Evolutionary conservation across 1,284 basidiomycete genomes (phyloP), one percentile per base, ranked within the genome.

Genomic region (Cutaneotrichosporon sp.): DNA sequence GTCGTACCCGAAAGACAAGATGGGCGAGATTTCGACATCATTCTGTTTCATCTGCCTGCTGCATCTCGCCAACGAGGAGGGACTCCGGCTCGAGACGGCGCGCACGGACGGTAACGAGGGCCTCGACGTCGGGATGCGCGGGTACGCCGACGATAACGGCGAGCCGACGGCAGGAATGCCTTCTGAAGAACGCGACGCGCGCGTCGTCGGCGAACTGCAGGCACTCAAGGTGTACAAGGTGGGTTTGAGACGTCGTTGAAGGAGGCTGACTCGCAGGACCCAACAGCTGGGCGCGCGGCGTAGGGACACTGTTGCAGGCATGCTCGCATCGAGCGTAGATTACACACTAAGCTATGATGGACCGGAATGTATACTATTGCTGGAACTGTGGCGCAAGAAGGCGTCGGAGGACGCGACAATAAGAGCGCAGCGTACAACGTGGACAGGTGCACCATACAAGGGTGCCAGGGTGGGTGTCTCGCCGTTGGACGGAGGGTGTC

Each of bases 31-130:
- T 73, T 96, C 91, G 71, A 98, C 96, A 9, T 96, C 90, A 58
- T 98, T 97, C 83, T 98, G 94, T 75, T 99, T 98, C 79, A 99
- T 98, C 72, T 98, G 94, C 69, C 77, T 98, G 34, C 77, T 96
- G 33, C 92, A 97, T 77, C 79, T 98, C 38, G 93, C 92, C 41
- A 96, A 97, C 69, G 92, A 97, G 71, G 89, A 90, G 68, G 93
- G 93, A 1, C 79, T 97, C 41, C 86, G 85, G 66, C 80, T 93
- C 39, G 86, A 89, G 72, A 69, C 71, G 22, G 75, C 70, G 4
- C 59, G 74, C 33, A 68, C 67, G 35, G 76, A 77, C 22, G 77
- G 75, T 4, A 75, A 76, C 14, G 76, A 76, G 20, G 73, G 66
- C 20, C 66, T 70, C 30, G 69, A 77, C 51, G 69, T 71, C 7